Percentiles rank a stretch among this genome's conserved stretches.
These are phyloP conservation scores for Fagopyrum tataricum DNA, from an alignment of 148 eudicot species.

Conservation along the genomic window DNA sequence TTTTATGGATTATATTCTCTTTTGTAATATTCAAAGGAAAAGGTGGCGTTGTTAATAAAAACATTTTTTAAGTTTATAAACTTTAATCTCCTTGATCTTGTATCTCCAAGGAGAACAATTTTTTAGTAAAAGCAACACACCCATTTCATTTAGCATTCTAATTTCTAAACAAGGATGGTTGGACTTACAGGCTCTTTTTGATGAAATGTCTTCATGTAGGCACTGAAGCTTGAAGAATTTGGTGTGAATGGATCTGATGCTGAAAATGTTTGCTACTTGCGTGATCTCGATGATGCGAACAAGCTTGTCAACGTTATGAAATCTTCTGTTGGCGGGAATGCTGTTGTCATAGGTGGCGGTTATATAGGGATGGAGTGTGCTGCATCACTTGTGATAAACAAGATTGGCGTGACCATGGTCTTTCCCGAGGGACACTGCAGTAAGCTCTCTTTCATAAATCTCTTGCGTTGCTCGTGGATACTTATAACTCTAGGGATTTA, in stretches of 20 bases:
- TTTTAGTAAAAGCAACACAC: background rate
- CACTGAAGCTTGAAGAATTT: constrained; percentile 98
- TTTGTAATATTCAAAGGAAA: background rate
- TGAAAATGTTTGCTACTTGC: constrained; percentile 85
- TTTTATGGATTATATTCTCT: background rate
- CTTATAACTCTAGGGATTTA: background rate
- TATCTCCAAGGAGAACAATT: background rate
- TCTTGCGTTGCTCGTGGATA: background rate
- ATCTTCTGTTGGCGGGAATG: constrained; percentile 67
- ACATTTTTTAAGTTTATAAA: background rate
- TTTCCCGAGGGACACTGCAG: constrained; percentile 94
- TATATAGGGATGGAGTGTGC: constrained; percentile 99
- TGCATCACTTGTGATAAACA: constrained; percentile 92
- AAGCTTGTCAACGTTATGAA: constrained; percentile 69
- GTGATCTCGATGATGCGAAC: constrained; percentile 81
- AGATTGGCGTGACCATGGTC: constrained; percentile 93
- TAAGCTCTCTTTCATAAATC: constrained; percentile 31
- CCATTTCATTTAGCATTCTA: background rate
- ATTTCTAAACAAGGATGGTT: background rate
- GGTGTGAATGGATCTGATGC: constrained; percentile 86
- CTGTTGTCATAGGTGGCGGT: constrained; percentile 97
- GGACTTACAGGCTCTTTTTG: constrained; percentile 17
- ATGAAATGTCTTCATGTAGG: constrained; percentile 32
- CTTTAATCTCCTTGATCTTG: background rate
- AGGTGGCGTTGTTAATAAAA: background rate